Percentiles rank a stretch among this genome's conserved stretches.
These are phyloP conservation scores for Jackrogersella multiformis DNA, from an alignment of 495 filamentous ascomycete species.

Conservation along the genomic window DNA sequence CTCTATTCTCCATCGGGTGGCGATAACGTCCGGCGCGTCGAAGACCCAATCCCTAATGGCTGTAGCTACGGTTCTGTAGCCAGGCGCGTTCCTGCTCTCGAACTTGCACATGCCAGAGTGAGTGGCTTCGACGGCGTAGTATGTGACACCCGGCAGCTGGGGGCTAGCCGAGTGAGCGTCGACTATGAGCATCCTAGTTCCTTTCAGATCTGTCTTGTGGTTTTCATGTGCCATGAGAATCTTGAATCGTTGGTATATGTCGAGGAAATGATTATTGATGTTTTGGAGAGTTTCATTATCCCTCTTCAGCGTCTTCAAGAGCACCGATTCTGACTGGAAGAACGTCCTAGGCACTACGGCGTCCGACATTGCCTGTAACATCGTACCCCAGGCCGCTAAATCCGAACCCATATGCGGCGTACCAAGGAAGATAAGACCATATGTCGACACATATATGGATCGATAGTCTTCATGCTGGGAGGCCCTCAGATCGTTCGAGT, in stretches of 20 bases:
- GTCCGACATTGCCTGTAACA: constrained; percentile 77
- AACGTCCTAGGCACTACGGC: constrained; percentile 74
- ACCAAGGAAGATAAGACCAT: constrained; percentile 84
- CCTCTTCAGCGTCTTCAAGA: constrained; percentile 75
- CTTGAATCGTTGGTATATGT: constrained; percentile 75
- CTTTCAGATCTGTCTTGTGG: constrained; percentile 70
- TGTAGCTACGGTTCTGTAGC: constrained; percentile 77
- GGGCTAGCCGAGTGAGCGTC: constrained; percentile 80
- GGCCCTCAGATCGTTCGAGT: constrained; percentile 69
- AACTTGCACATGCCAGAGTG: constrained; percentile 93
- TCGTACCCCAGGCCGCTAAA: constrained; percentile 77
- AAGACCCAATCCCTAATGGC: constrained; percentile 74
- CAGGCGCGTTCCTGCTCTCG: constrained; percentile 73
- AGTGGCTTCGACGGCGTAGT: constrained; percentile 81
- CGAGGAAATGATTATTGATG: constrained; percentile 80
- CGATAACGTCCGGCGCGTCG: constrained; percentile 66
- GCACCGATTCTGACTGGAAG: constrained; percentile 73
- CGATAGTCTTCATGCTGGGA: constrained; percentile 76
- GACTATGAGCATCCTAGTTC: constrained; percentile 69
- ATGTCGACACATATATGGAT: constrained; percentile 84
- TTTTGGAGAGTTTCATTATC: constrained; percentile 84
- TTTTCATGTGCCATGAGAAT: constrained; percentile 76
- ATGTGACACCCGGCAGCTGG: constrained; percentile 75
- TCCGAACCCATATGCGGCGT: constrained; percentile 87
- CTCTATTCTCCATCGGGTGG: constrained; percentile 71